Evolutionary conservation across 2,329 filamentous ascomycete genomes (phyloP), one percentile per base, ranked within the genome.

Genomic region (Chrysosporium queenslandicum): DNA sequence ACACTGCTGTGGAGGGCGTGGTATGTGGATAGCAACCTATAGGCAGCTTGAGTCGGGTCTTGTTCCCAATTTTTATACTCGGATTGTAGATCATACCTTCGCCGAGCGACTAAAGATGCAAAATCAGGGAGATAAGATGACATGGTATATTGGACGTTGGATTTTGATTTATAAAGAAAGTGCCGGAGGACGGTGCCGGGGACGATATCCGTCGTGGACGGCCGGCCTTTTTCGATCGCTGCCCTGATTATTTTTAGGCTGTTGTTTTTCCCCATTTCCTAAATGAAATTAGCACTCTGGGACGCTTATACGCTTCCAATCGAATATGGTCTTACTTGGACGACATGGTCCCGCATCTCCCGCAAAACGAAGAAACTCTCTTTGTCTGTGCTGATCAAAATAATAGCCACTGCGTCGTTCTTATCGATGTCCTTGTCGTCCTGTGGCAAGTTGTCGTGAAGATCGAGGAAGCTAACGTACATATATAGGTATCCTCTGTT

Each of bases 401-500:
- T 81, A 54, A 97, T 83, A 21, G 91, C 92, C n/a, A 94, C 82
- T 23, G 80, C 78, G 58, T 92, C 84, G 47, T 88, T 83, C 46
- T 72, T 61, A 60, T 63, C 67, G 18, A 66, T 68, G 32, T 72
- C 65, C 56, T 72, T 64, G 50, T 65, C 60, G 51, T 70, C 66
- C 25, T 68, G 68, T 51, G 68, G 72, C 29, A 68, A 63, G n/a
- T 71, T 73, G 14, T 52, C 49, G 40, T 76, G 73, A 34, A 80
- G 75, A 59, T 87, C 82, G 56, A 98, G 79, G 67, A 97, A 98
- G 73, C 87, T 95, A 65, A 98, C 92, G 64, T 97, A 98, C 89
- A 98, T 97, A 73, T 98, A 96, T 1, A 98, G 77, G 65, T 94
- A 98, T 23, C 92, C 94, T 48, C 83, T 86, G 67, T 88, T 97